phyloP scores from a whole-genome alignment of 352 stramenopile species.

The Phytopythium delawarense region DNA sequence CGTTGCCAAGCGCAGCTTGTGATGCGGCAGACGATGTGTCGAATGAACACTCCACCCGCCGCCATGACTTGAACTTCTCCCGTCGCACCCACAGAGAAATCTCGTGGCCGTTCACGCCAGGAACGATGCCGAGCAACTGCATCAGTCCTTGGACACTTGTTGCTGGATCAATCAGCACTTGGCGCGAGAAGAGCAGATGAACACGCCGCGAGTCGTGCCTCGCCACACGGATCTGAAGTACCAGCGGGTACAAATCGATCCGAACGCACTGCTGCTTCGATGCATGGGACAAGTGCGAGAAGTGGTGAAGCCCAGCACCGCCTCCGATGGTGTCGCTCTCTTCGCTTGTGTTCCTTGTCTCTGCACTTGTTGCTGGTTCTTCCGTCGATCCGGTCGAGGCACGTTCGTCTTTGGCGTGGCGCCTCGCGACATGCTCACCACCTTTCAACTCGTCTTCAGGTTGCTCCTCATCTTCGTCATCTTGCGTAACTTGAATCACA shows the following conservation, averaged over 20 bases:
- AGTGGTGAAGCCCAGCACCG: not conserved
- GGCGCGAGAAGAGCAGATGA: slow-evolving; percentile 50
- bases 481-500: slow-evolving; percentile 19
- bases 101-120: slow-evolving; percentile 46
- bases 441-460: slow-evolving; percentile 12
- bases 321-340: slow-evolving; percentile 4
- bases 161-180: slow-evolving; percentile 31
- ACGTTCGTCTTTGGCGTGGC: not conserved
- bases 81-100: slow-evolving; percentile 63
- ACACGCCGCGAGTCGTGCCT: slow-evolving; percentile 51
- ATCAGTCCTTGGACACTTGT: slow-evolving; percentile 59
- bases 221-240: slow-evolving; percentile 49
- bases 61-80: slow-evolving; percentile 51
- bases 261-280: slow-evolving; percentile 11
- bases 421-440: not conserved
- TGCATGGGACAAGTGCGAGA: not conserved
- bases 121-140: slow-evolving; percentile 44
- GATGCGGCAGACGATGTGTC: slow-evolving; percentile 21
- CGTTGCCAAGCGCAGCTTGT: slow-evolving; percentile 28
- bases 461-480: slow-evolving; percentile 17
- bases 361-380: slow-evolving; percentile 7
- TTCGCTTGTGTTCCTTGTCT: slow-evolving; percentile 9
- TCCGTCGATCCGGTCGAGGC: not conserved
- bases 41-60: slow-evolving; percentile 48
- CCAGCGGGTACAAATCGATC: slow-evolving; percentile 55